Percentiles rank a stretch among this genome's conserved stretches.
phyloP scores from a whole-genome alignment of 441 rosid species.

The Melastoma candidum region DNA sequence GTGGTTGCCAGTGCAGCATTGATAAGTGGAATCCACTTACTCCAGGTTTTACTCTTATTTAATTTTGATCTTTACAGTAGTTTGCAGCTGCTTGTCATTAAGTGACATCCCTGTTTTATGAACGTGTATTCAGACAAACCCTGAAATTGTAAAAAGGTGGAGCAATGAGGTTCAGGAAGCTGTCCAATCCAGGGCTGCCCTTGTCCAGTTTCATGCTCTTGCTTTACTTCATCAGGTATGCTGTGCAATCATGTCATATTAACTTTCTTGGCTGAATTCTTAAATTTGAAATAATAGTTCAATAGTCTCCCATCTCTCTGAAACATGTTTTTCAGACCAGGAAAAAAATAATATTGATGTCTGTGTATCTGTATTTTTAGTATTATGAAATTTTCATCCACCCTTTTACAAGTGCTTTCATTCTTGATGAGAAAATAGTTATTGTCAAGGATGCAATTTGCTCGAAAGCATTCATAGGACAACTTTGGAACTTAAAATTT shows the following conservation, averaged over 20 bases:
- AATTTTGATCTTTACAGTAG: too few species aligned
- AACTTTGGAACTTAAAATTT: too few species aligned
- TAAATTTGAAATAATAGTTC: too few species aligned
- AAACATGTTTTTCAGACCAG: too few species aligned
- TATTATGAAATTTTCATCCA: too few species aligned
- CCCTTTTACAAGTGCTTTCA: too few species aligned
- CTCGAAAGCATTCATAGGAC: too few species aligned
- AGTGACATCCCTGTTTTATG: conserved; percentile 8
- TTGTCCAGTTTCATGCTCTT: conserved; percentile 94
- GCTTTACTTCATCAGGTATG: conserved; percentile 85
- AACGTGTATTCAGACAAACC: conserved; percentile 52
- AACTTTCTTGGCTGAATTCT: not conserved
- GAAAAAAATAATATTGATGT: too few species aligned
- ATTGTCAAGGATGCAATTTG: too few species aligned
- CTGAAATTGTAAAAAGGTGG: conserved; percentile 98
- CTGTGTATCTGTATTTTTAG: too few species aligned
- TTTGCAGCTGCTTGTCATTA: not conserved
- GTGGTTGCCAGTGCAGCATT: conserved; percentile 99
- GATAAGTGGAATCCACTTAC: conserved; percentile 96
- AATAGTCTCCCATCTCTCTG: too few species aligned
- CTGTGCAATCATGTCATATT: not conserved
- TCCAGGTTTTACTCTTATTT: conserved; percentile 43
- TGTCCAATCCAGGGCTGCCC: conserved; percentile 93
- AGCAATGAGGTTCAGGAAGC: conserved; percentile 99
- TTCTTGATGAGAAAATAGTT: too few species aligned